Evolutionary conservation across 2,329 filamentous ascomycete species (phyloP).

Genomic region (Aschersonia sp.): DNA sequence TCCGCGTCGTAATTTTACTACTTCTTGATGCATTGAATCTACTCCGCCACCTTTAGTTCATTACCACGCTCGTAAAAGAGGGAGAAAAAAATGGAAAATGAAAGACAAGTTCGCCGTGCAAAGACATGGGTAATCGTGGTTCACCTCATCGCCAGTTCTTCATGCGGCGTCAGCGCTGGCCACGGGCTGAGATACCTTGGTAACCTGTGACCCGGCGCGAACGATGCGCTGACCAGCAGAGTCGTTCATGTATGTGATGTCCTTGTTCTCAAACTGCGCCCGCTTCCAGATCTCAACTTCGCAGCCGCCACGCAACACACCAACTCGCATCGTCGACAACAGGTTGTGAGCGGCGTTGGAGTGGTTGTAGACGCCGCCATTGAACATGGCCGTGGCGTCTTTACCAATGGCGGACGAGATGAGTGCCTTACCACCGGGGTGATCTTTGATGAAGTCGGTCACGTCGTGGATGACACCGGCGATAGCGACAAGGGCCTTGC

Average conservation of each 20-base stretch:
- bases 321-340: slow-evolving; percentile 75
- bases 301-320: slow-evolving; percentile 72
- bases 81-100: too few species aligned
- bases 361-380: slow-evolving; percentile 80
- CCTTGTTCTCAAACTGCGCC: slow-evolving; percentile 71
- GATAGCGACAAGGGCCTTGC: slow-evolving; percentile 61
- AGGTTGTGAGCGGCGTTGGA: slow-evolving; percentile 84
- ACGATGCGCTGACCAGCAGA: slow-evolving; percentile 69
- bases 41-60: not conserved
- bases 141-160: slow-evolving; percentile 3
- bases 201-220: slow-evolving; percentile 73
- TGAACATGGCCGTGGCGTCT: slow-evolving; percentile 83
- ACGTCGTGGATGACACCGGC: slow-evolving; percentile 82
- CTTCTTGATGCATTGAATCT: not conserved
- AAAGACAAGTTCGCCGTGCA: too few species aligned
- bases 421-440: slow-evolving; percentile 81
- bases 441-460: slow-evolving; percentile 70
- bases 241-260: slow-evolving; percentile 67
- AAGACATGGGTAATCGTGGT: too few species aligned
- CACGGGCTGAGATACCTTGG: slow-evolving; percentile 66
- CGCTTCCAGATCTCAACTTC: slow-evolving; percentile 93
- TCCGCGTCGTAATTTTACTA: not conserved
- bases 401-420: slow-evolving; percentile 73
- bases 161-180: slow-evolving; percentile 74
- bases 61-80: slow-evolving; percentile 1